Evolutionary conservation across 331 rosid species (phyloP), one percentile per base, ranked within the genome.

Genomic region (Ulmus americana): DNA sequence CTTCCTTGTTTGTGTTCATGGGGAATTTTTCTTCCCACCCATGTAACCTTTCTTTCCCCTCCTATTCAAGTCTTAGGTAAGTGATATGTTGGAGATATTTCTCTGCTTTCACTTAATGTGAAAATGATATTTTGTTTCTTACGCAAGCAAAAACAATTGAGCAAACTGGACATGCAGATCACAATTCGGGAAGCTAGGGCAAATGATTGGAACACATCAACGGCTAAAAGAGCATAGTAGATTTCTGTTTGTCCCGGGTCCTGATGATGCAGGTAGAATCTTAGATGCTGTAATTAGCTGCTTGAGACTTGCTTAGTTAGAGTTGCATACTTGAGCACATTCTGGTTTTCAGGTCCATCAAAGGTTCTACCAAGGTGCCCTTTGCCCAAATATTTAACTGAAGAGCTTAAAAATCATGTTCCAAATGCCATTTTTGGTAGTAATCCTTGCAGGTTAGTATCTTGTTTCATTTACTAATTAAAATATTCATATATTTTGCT

Each of bases 191-290:
- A 83, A 81, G 79, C 91, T 92, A 52, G 98, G 97, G 72, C 63
- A 80, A 69, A 77, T 85, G 79, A 83, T 92, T 65, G 97, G 84
- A 43, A 82, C 83, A 66, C 98, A 75, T 79, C 76, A 86, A 57
- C 85, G 87, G 74, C 77, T 86, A 47, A 80, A 56, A 69, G 87
- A 86, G 86, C 62, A 79, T 59, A 85, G 98, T 65, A 63, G 74
- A 45, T 92, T 92, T 77, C 82, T 92, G 28, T 92, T 92, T 78
- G 88, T 92, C 75, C 98, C 98, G 2, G 97, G 98, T 53, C 98
- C 97, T 68, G 95, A 85, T 70, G 98, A 92, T 77, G 81, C 94
- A 83, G 95, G 97, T 92, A 83, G 40, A n/a, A 14, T 54, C 22
- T 39, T 13, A 64, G 38, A 56, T 39, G 42, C 28, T 10, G 12